These are phyloP conservation scores for Kwoniella bestiolae DNA, from an alignment of 768 basidiomycete species.

Conservation along the genomic window DNA sequence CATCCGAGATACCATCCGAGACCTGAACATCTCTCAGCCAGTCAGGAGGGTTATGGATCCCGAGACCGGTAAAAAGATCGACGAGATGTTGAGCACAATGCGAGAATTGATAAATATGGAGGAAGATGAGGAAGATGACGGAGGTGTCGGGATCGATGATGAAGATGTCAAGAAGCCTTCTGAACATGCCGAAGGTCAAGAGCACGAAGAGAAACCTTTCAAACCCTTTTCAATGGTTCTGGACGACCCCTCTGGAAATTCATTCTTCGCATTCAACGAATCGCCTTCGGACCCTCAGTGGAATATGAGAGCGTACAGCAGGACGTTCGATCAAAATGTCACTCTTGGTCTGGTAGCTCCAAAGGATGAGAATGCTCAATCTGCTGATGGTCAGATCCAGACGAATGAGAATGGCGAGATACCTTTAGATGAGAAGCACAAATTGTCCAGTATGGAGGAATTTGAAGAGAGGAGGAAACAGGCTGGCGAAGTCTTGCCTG, in stretches of 20 bases:
- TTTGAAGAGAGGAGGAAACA: conserved; percentile 33
- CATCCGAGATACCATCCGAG: conserved; percentile 76
- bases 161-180: conserved; percentile 63
- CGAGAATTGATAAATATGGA: conserved; percentile 46
- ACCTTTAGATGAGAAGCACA: conserved; percentile 42
- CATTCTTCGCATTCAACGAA: conserved; percentile 89
- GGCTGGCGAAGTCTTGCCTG: conserved; percentile 61
- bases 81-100: conserved; percentile 68
- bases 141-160: conserved; percentile 64
- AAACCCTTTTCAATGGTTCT: conserved; percentile 77
- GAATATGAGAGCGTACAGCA: conserved; percentile 79
- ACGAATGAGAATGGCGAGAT: conserved; percentile 45
- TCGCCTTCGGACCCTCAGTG: conserved; percentile 91
- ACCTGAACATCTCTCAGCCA: conserved; percentile 80
- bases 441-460: conserved; percentile 43
- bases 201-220: conserved; percentile 63
- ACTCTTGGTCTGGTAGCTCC: conserved; percentile 70
- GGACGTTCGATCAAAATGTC: conserved; percentile 80
- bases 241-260: conserved; percentile 93
- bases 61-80: conserved; percentile 71
- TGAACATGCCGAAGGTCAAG: conserved; percentile 41
- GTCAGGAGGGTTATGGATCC: conserved; percentile 75
- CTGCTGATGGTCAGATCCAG: conserved; percentile 24
- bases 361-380: conserved; percentile 44
- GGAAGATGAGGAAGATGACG: conserved; percentile 59